Evolutionary conservation across 2,329 filamentous ascomycete species (phyloP).

Genomic region (Bipolaris sorokiniana): DNA sequence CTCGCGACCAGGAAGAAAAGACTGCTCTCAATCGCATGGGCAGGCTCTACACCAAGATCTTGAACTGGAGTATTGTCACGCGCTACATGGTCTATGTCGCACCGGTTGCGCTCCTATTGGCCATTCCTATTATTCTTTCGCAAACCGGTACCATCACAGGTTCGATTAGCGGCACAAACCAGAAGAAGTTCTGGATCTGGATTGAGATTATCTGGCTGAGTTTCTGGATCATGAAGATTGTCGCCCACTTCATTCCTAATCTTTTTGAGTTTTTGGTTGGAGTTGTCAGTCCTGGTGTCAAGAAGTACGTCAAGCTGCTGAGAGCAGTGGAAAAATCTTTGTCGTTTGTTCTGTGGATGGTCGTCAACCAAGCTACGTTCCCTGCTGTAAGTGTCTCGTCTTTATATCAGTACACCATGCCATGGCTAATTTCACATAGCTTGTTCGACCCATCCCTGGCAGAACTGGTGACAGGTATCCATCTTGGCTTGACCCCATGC

Average conservation of each 20-base stretch:
- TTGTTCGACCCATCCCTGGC: conserved; percentile 21
- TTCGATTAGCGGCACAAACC: conserved; percentile 61
- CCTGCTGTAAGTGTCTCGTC: conserved; percentile 45
- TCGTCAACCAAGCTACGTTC: conserved; percentile 66
- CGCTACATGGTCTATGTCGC: conserved; percentile 68
- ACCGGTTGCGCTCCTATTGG: conserved; percentile 63
- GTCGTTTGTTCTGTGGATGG: conserved; percentile 65
- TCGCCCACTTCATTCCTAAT: conserved; percentile 64
- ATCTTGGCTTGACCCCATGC: conserved; percentile 63
- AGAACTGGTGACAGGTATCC: conserved; percentile 9
- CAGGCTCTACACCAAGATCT: conserved; percentile 64
- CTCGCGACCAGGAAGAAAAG: conserved; percentile 57
- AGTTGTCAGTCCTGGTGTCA: conserved; percentile 67
- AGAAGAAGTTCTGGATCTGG: conserved; percentile 69
- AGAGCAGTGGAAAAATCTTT: conserved; percentile 65
- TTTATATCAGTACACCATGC: no score
- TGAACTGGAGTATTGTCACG: conserved; percentile 68
- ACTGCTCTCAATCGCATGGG: conserved; percentile 64
- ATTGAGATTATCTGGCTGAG: conserved; percentile 69
- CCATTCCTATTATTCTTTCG: conserved; percentile 68
- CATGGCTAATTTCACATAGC: conserved; percentile 5
- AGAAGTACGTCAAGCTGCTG: conserved; percentile 67
- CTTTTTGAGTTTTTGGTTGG: conserved; percentile 67
- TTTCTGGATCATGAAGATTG: conserved; percentile 67
- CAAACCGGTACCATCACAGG: conserved; percentile 52